These are phyloP conservation scores for Insectozyma bohioensis DNA, from an alignment of 1,139 yeast species.

Conservation along the genomic window DNA sequence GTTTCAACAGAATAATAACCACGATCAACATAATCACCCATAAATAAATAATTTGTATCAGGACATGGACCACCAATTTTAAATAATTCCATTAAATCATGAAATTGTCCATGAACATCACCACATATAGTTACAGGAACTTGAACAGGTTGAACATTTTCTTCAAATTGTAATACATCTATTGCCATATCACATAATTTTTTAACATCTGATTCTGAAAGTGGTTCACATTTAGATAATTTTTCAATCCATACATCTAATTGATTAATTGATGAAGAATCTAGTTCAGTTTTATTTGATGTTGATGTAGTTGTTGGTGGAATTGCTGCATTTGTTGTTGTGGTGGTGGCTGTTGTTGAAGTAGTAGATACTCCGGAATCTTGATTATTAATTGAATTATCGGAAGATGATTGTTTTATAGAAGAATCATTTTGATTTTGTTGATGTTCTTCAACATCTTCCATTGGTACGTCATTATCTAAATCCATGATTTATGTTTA, in stretches of 20 bases:
- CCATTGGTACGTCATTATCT: constrained; percentile 72
- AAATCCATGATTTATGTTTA: constrained; percentile 47
- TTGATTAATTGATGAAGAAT: constrained; percentile 47
- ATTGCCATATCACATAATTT: constrained; percentile 86
- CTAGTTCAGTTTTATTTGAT: constrained; percentile 11
- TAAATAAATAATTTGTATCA: constrained; percentile 68
- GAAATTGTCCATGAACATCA: constrained; percentile 98
- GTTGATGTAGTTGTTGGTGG: constrained; percentile 3
- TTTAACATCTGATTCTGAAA: constrained; percentile 79
- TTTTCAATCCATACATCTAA: constrained; percentile 88
- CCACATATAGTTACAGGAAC: constrained; percentile 98
- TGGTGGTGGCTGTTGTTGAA: constrained; percentile 5
- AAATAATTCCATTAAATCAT: constrained; percentile 87
- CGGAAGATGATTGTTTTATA: constrained; percentile 6
- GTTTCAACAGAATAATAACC: constrained; percentile 94
- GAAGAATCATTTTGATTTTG: constrained; percentile 1
- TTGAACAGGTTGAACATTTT: constrained; percentile 90
- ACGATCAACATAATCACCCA: constrained; percentile 97
- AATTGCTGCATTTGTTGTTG: constrained; percentile 8
- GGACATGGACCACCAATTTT: constrained; percentile 96
- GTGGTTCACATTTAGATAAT: constrained; percentile 75
- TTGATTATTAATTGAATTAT: constrained; percentile 8
- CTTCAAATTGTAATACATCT: constrained; percentile 85
- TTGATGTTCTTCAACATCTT: constrained; percentile 56
- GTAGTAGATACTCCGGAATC: constrained; percentile 6